phyloP scores from a whole-genome alignment of 73 alveolate genomes.

The Paramecium sexaurelia region DNA sequence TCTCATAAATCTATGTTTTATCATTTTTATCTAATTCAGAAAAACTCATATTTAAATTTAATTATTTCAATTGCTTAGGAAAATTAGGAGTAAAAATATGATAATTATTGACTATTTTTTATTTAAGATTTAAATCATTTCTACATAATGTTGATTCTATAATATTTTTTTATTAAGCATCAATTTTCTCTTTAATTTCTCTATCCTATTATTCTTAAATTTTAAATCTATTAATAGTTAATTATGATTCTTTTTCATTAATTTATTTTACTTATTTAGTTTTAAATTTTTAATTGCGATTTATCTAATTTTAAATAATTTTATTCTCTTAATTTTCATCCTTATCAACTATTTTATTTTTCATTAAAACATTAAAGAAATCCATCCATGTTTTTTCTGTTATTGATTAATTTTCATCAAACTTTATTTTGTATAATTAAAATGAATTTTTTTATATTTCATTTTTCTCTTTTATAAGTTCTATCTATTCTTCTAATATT shows the following conservation, averaged over 20 bases:
- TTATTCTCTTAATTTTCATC: neutral
- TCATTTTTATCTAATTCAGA: neutral
- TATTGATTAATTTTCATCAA: neutral
- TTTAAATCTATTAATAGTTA: neutral
- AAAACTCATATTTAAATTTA: neutral
- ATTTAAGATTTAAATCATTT: neutral
- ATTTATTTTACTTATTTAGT: neutral
- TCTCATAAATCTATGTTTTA: neutral
- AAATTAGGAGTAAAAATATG: neutral
- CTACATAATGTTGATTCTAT: neutral
- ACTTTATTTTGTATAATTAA: neutral
- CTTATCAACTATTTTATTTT: neutral
- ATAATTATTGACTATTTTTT: neutral
- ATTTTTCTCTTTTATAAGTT: neutral
- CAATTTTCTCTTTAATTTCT: neutral
- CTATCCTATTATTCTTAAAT: neutral
- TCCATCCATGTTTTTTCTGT: neutral
- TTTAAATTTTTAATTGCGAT: neutral
- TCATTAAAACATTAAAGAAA: neutral
- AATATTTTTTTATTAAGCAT: neutral
- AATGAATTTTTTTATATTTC: neutral
- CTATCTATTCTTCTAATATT: neutral
- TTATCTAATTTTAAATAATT: neutral
- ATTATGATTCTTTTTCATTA: neutral
- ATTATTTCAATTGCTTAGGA: neutral